Evolutionary conservation across 148 eudicot genomes (phyloP).

Genomic region (Vaccinium myrtillus): DNA sequence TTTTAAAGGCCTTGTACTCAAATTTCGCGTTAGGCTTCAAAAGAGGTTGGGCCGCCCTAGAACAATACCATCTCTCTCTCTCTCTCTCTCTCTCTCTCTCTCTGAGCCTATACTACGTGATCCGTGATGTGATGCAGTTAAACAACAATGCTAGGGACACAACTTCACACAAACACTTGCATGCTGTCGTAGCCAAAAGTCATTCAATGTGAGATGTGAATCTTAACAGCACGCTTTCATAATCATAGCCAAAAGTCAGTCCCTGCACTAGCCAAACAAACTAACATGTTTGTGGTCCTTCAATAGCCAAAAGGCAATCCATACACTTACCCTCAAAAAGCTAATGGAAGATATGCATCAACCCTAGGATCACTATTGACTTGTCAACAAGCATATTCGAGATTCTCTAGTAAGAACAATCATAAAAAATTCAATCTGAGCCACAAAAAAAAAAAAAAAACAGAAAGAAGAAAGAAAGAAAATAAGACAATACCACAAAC

Average conservation of each 20-base stretch:
- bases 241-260: background rate
- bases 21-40: too few relatives aligned
- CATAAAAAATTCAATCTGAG: background rate
- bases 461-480: background rate
- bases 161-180: too few relatives aligned
- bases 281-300: background rate
- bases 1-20: too few relatives aligned
- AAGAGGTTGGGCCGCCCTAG: too few relatives aligned
- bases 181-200: too few relatives aligned
- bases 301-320: slow-evolving; percentile 4
- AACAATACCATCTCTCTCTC: background rate
- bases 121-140: too few relatives aligned
- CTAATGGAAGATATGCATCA: background rate
- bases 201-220: too few relatives aligned
- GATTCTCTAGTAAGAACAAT: background rate
- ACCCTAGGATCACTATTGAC: background rate
- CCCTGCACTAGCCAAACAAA: background rate
- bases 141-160: too few relatives aligned
- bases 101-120: too few relatives aligned
- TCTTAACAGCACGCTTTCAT: too few relatives aligned
- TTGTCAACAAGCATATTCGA: background rate
- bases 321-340: background rate
- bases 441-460: background rate
- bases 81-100: background rate
- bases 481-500: background rate